phyloP scores from a whole-genome alignment of 1,139 yeast species.

The Kodamaea sp. region DNA sequence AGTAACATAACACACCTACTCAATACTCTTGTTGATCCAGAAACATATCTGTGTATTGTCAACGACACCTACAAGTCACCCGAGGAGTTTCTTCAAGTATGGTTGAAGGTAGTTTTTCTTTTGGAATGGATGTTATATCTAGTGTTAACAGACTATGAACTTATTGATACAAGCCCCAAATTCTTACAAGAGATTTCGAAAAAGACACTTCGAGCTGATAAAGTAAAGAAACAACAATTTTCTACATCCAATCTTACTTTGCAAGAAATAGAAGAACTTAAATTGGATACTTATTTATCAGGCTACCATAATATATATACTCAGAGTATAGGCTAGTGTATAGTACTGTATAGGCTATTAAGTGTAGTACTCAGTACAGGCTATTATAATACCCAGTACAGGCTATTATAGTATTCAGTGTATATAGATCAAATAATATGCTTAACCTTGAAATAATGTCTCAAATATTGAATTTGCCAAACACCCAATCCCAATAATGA shows the following conservation, averaged over 20 bases:
- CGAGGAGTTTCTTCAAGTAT: slow-evolving; percentile 19
- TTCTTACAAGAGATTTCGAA: background rate
- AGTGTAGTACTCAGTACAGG: too few relatives aligned
- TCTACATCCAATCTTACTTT: too few relatives aligned
- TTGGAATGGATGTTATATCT: slow-evolving; percentile 20
- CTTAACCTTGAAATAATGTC: slow-evolving; percentile 90
- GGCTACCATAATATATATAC: too few relatives aligned
- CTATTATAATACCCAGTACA: too few relatives aligned
- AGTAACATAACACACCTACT: slow-evolving; percentile 7
- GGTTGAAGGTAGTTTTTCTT: slow-evolving; percentile 23
- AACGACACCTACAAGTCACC: slow-evolving; percentile 20
- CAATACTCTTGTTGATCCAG: slow-evolving; percentile 11
- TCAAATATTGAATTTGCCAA: slow-evolving; percentile 89
- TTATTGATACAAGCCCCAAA: background rate
- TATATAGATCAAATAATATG: slow-evolving; percentile 67
- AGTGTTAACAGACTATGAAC: slow-evolving; percentile 8
- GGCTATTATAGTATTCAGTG: background rate
- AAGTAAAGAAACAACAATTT: too few relatives aligned
- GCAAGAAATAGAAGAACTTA: too few relatives aligned
- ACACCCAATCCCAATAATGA: slow-evolving; percentile 75
- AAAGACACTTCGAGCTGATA: background rate
- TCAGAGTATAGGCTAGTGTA: too few relatives aligned
- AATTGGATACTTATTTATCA: too few relatives aligned
- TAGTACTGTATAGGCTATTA: too few relatives aligned
- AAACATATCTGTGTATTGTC: slow-evolving; percentile 16